Evolutionary conservation across 495 filamentous ascomycete genomes (phyloP).

Genomic region (Amorphotheca resinae): DNA sequence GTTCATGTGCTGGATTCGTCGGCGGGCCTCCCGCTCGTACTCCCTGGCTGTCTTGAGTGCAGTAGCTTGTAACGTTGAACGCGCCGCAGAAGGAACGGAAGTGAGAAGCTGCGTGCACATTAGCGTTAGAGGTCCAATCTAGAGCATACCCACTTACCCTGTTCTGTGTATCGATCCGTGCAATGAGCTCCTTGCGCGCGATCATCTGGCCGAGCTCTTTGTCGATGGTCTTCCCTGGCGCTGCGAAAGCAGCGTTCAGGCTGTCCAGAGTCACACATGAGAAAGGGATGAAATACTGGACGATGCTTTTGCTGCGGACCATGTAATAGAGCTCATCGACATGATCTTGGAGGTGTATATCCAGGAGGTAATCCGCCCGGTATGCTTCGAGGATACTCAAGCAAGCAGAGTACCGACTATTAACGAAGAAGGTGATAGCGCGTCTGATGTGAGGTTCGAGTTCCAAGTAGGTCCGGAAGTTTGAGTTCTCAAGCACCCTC

Average conservation of each 20-base stretch:
- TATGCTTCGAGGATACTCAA: conserved; percentile 72
- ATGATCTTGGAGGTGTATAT: conserved; percentile 73
- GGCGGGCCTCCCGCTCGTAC: conserved; percentile 60
- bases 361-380: conserved; percentile 74
- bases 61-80: conserved; percentile 52
- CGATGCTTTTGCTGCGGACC: conserved; percentile 81
- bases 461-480: conserved; percentile 81
- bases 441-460: conserved; percentile 89
- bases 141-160: conserved; percentile 31
- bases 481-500: conserved; percentile 61
- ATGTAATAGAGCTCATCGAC: conserved; percentile 52
- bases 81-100: conserved; percentile 49
- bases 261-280: conserved; percentile 58
- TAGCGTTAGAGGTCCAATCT: neutral
- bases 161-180: conserved; percentile 74
- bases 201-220: conserved; percentile 72
- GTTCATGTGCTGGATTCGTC: conserved; percentile 64
- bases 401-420: conserved; percentile 73
- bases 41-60: conserved; percentile 53
- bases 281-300: conserved; percentile 79
- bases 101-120: conserved; percentile 44
- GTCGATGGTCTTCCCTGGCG: conserved; percentile 48
- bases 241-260: conserved; percentile 52
- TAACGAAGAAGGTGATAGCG: conserved; percentile 77
- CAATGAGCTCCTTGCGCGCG: conserved; percentile 52